Conservation (phyloP, 1,139 yeast genomes). For the Geotrichum reessii region DNA sequence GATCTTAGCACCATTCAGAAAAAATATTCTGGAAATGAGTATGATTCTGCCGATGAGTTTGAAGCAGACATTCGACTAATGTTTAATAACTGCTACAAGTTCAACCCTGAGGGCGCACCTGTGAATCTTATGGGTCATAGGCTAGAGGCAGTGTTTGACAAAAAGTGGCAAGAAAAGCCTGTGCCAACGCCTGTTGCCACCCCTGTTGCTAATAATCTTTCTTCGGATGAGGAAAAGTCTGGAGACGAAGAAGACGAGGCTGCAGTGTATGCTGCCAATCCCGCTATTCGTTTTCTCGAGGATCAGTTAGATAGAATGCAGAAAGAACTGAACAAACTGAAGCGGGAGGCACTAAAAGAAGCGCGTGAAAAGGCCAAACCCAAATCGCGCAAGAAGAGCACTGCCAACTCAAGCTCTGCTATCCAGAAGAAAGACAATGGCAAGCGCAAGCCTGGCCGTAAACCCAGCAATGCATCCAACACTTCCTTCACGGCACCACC, state of each 20-base stretch:
- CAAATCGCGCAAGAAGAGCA: not conserved
- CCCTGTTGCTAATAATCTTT: constrained; percentile 35
- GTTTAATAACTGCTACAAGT: constrained; percentile 80
- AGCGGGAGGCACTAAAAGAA: constrained; percentile 58
- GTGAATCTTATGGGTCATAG: constrained; percentile 94
- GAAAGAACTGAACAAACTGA: constrained; percentile 73
- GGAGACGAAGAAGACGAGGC: constrained; percentile 17
- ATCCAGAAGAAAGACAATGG: not conserved
- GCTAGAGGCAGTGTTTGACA: constrained; percentile 76
- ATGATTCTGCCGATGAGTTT: constrained; percentile 83
- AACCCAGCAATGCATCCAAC: not conserved
- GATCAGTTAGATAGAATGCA: constrained; percentile 83
- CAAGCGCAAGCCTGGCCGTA: not conserved
- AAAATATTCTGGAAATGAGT: constrained; percentile 77
- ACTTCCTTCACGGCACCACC: not conserved
- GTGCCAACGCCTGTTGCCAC: constrained; percentile 51
- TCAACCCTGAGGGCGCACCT: constrained; percentile 94
- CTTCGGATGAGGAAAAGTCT: constrained; percentile 13
- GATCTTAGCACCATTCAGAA: constrained; percentile 81
- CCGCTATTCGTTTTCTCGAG: constrained; percentile 84
- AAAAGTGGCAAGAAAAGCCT: constrained; percentile 90
- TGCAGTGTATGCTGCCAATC: constrained; percentile 65
- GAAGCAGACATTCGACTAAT: constrained; percentile 77
- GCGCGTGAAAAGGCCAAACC: constrained; percentile 36
- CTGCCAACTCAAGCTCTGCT: not conserved